Base-by-base conservation (phyloP, 495 filamentous ascomycete genomes). In the Penicillium daleae region DNA sequence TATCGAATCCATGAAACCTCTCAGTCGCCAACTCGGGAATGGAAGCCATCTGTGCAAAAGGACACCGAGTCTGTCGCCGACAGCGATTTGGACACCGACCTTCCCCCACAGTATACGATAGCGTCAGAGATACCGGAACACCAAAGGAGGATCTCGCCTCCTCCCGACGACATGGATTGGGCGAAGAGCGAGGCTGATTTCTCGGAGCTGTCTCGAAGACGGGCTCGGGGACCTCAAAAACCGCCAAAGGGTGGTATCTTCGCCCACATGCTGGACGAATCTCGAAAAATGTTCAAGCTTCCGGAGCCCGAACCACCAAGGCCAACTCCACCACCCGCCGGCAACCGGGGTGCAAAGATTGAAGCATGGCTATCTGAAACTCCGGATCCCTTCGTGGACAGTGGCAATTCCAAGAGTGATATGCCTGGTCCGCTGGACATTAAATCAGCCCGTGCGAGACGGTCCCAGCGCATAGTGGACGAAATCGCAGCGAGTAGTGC, bases 341-440 rank as follows among this genome's bases (percentile, higher is more conserved):
- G 56, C 51, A 65, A 76, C 62, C 61, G 74, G 35, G 71, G 82
- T 65, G 67, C 83, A 71, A 65, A 90, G 77, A 91, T 93, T 49
- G 89, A 92, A 74, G 87, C 87, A 3, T 93, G 90, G 90, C 75
- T 93, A 33, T 88, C 88, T 53, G 82, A 81, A 24, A 92, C 89
- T 1, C 80, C 86, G 12, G 90, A 93, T 65, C 90, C 90, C 8
- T 92, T 92, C 63, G 66, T 90, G 22, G 88, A 91, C 22, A 62
- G 76, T 33, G 70, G 68, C 12, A 72, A 71, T 31, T 57, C 71
- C 17, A 71, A 78, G 35, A 74, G 71, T 24, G 80, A 83, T 35
- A 73, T 81, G 22, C 79, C 83, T 21, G 75, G 76, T 27, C 73
- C 83, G 7, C 58, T 81, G 40, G 80, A 82, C 44, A 77, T 74